Conservation (phyloP, 140 eudicot species). For the Flaveria floridana region DNA sequence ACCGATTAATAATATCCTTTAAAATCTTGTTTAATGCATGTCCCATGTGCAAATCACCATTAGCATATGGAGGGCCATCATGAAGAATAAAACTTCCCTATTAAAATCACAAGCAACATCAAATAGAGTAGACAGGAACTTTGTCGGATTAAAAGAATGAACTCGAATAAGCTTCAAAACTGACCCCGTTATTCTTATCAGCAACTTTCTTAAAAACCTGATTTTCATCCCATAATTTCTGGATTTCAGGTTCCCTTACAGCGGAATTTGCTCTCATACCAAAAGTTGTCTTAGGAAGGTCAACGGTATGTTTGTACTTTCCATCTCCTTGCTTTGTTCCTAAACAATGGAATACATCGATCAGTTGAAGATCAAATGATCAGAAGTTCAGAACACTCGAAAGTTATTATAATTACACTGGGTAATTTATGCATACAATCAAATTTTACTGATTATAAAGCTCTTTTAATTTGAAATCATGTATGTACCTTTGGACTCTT, state of each 20-base stretch:
- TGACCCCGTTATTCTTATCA: slow-evolving; percentile 76
- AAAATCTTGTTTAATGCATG: slow-evolving; percentile 95
- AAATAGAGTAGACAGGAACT: slow-evolving; percentile 24
- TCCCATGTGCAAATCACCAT: slow-evolving; percentile 97
- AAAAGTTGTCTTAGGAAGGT: slow-evolving; percentile 80
- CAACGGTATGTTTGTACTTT: slow-evolving; percentile 86
- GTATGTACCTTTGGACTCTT: slow-evolving; percentile 64
- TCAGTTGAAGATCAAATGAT: not conserved
- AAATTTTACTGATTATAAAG: slow-evolving; percentile 5
- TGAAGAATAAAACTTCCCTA: slow-evolving; percentile 87
- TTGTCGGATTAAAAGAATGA: slow-evolving; percentile 10
- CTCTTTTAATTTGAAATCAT: slow-evolving; percentile 17
- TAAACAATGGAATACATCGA: slow-evolving; percentile 26
- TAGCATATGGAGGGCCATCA: slow-evolving; percentile 99
- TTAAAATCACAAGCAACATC: slow-evolving; percentile 25
- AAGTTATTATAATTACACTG: not conserved
- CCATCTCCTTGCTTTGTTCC: slow-evolving; percentile 86
- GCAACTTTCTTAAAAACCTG: slow-evolving; percentile 74
- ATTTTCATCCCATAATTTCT: slow-evolving; percentile 94
- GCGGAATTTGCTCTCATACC: slow-evolving; percentile 92
- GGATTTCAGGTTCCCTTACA: slow-evolving; percentile 90
- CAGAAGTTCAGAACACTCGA: no score
- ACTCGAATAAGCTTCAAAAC: slow-evolving; percentile 14
- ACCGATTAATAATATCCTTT: slow-evolving; percentile 88
- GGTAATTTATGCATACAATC: not conserved